phyloP scores from a whole-genome alignment of 441 rosid genomes.

The Kokia cookei region DNA sequence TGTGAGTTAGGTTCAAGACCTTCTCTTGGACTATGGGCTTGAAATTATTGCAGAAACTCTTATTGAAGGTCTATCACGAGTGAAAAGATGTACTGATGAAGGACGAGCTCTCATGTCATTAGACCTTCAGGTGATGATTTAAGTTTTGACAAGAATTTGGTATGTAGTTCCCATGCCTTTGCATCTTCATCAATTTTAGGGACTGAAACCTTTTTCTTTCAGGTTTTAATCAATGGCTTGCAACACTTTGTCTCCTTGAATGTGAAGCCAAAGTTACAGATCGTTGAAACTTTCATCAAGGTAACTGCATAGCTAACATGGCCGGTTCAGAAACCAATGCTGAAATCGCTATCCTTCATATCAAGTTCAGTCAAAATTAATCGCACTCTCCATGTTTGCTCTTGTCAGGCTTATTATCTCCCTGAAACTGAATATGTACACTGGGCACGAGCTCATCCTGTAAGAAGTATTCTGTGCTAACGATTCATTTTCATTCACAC shows the following conservation, averaged over 20 bases:
- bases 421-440: constrained; percentile 94
- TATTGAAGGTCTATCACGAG: constrained; percentile 88
- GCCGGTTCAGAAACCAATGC: not conserved
- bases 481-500: not conserved
- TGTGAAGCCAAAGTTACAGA: constrained; percentile 74
- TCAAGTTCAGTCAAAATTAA: not conserved
- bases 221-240: constrained; percentile 90
- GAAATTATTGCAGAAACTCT: constrained; percentile 91
- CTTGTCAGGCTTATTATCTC: constrained; percentile 79
- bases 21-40: constrained; percentile 74
- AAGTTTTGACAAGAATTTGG: not conserved
- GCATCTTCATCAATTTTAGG: not conserved
- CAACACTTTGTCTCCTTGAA: constrained; percentile 72
- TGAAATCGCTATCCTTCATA: not conserved
- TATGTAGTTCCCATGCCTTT: constrained; percentile 13
- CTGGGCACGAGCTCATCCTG: constrained; percentile 94
- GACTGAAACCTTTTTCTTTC: constrained; percentile 32
- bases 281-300: constrained; percentile 85
- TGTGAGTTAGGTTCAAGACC: constrained; percentile 63
- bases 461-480: constrained; percentile 23
- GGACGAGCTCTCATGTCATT: constrained; percentile 96
- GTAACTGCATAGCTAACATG: constrained; percentile 24
- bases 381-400: not conserved
- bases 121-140: constrained; percentile 74
- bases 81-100: constrained; percentile 90